phyloP scores from a whole-genome alignment of 2,329 filamentous ascomycete species.

The Ilyonectria destructans region DNA sequence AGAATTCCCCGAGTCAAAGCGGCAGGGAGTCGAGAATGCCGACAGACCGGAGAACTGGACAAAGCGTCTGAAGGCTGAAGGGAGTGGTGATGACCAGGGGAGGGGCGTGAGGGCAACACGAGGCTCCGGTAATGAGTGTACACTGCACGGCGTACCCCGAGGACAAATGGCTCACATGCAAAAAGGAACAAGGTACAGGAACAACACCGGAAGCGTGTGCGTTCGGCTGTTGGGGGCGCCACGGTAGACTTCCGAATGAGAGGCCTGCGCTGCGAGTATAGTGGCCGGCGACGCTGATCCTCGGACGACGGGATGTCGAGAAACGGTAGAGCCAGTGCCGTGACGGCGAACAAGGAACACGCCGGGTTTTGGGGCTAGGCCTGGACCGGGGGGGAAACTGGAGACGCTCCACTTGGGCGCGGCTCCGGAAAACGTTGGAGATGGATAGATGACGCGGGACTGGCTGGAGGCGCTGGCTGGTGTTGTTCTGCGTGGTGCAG shows the following conservation, averaged over 20 bases:
- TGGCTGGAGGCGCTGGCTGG: constrained; percentile 33
- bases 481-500: too few relatives aligned
- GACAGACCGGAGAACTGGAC: constrained; percentile 31
- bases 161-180: constrained; percentile 38
- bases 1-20: constrained; percentile 44
- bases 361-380: constrained; percentile 34
- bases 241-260: constrained; percentile 46
- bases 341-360: constrained; percentile 37
- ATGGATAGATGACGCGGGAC: constrained; percentile 39
- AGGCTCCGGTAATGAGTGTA: constrained; percentile 38
- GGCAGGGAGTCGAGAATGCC: constrained; percentile 34
- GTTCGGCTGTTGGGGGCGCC: constrained; percentile 36
- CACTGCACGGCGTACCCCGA: constrained; percentile 17
- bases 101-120: constrained; percentile 27
- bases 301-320: constrained; percentile 52
- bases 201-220: constrained; percentile 29
- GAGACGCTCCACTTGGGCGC: constrained; percentile 41
- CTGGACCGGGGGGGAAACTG: constrained; percentile 38
- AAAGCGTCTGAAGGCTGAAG: constrained; percentile 7
- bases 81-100: constrained; percentile 32
- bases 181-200: constrained; percentile 28
- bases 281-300: constrained; percentile 26
- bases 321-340: constrained; percentile 39
- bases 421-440: constrained; percentile 34
- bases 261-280: constrained; percentile 29